These are phyloP conservation scores for Coemansia aciculifera DNA, from an alignment of 192 early-diverging fungal species.

Conservation along the genomic window DNA sequence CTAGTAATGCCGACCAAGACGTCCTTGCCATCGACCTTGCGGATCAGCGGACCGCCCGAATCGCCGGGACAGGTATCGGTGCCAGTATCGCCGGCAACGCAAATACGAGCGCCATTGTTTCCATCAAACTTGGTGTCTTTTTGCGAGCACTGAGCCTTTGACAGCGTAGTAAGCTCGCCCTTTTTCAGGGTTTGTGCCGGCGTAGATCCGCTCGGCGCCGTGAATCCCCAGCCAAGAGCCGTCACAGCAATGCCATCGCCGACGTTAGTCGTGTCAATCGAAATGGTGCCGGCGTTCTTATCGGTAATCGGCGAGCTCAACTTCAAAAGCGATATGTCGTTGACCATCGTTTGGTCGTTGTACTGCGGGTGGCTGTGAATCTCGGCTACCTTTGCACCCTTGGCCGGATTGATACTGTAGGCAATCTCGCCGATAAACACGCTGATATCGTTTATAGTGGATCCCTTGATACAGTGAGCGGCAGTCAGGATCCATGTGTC, in stretches of 20 bases:
- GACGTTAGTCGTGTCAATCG: conserved; percentile 21
- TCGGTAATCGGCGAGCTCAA: conserved; percentile 18
- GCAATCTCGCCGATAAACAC: conserved; percentile 39
- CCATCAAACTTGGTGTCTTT: conserved; percentile 49
- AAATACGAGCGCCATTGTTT: conserved; percentile 46
- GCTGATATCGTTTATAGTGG: conserved; percentile 16
- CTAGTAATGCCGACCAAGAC: conserved; percentile 53
- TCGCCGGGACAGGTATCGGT: conserved; percentile 55
- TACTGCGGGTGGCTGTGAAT: conserved; percentile 54
- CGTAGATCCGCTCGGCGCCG: conserved; percentile 24
- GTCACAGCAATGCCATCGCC: conserved; percentile 44
- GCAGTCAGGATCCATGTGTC: conserved; percentile 54
- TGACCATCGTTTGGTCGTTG: conserved; percentile 46
- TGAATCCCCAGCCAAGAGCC: conserved; percentile 54
- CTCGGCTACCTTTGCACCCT: conserved; percentile 22
- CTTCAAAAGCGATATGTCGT: conserved; percentile 54
- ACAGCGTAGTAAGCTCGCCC: conserved; percentile 35
- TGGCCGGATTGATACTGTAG: conserved; percentile 36
- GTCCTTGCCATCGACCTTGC: conserved; percentile 35
- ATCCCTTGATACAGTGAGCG: conserved; percentile 54
- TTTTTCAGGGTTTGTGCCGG: conserved; percentile 38
- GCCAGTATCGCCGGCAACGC: conserved; percentile 44
- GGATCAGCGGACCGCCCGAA: conserved; percentile 56
- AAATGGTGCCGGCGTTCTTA: conserved; percentile 23
- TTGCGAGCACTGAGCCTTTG: conserved; percentile 31